Evolutionary conservation across 2,329 filamentous ascomycete genomes (phyloP).

Genomic region (Scortechinia acanthostroma): DNA sequence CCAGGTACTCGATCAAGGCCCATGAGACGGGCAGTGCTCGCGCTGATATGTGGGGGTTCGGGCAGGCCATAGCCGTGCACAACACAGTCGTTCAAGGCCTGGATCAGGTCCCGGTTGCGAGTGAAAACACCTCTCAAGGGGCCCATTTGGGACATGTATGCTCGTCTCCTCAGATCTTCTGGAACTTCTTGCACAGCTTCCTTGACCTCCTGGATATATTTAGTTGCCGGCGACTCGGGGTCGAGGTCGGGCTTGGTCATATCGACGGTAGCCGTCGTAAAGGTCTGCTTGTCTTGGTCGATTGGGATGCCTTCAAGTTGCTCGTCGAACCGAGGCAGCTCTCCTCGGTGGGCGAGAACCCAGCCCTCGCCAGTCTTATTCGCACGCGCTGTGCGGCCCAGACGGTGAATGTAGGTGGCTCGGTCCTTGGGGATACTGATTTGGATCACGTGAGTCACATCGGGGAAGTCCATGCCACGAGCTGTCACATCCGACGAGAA

Average conservation of each 20-base stretch:
- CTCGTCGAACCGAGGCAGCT: constrained; percentile 35
- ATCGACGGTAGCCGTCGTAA: background rate
- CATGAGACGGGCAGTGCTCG: background rate
- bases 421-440: constrained; percentile 55
- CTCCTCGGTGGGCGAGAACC: constrained; percentile 51
- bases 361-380: constrained; percentile 68
- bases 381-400: constrained; percentile 72
- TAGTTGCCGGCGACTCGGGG: too few relatives aligned
- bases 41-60: background rate
- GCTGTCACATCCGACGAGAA: constrained; percentile 77
- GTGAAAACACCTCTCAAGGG: background rate
- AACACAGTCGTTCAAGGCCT: background rate
- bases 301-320: constrained; percentile 55
- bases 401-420: constrained; percentile 70
- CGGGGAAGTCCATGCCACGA: constrained; percentile 76
- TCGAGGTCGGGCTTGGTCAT: background rate
- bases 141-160: background rate
- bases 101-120: background rate
- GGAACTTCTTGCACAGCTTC: background rate
- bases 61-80: background rate
- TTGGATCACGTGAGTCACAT: constrained; percentile 75
- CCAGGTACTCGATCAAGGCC: background rate
- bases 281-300: constrained; percentile 13
- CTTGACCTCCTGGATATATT: too few relatives aligned
- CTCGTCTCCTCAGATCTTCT: background rate